phyloP scores from a whole-genome alignment of 306 rosid genomes.

The Prunus padus region DNA sequence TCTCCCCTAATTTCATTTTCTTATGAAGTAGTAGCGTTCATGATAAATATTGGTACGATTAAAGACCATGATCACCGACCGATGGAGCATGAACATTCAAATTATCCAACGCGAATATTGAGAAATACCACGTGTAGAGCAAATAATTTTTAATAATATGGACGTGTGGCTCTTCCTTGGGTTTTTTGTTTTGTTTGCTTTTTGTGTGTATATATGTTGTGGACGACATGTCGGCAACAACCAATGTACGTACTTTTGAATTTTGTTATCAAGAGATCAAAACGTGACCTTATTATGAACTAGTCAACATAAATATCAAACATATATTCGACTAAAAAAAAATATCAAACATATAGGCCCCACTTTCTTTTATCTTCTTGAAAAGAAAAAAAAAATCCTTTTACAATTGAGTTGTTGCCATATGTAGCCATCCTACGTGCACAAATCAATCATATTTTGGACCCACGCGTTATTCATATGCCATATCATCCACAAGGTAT shows the following conservation, averaged over 20 bases:
- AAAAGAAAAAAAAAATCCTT: too few species aligned
- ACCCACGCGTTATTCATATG: not conserved
- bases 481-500: not conserved
- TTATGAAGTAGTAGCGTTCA: too few species aligned
- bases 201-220: not conserved
- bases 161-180: too few species aligned
- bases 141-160: not conserved
- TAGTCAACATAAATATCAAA: not conserved
- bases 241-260: not conserved
- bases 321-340: too few species aligned
- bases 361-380: not conserved
- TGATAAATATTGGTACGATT: too few species aligned
- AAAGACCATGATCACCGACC: too few species aligned
- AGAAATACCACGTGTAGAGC: conserved; percentile 8
- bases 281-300: conserved; percentile 11
- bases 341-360: not conserved
- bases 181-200: too few species aligned
- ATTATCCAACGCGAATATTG: not conserved
- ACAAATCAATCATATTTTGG: not conserved
- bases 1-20: too few species aligned
- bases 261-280: not conserved
- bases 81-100: not conserved
- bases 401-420: not conserved
- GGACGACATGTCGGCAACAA: conserved; percentile 19
- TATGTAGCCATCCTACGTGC: not conserved